Conservation (phyloP, 2,329 filamentous ascomycete species). For the Westerdykella ornata region DNA sequence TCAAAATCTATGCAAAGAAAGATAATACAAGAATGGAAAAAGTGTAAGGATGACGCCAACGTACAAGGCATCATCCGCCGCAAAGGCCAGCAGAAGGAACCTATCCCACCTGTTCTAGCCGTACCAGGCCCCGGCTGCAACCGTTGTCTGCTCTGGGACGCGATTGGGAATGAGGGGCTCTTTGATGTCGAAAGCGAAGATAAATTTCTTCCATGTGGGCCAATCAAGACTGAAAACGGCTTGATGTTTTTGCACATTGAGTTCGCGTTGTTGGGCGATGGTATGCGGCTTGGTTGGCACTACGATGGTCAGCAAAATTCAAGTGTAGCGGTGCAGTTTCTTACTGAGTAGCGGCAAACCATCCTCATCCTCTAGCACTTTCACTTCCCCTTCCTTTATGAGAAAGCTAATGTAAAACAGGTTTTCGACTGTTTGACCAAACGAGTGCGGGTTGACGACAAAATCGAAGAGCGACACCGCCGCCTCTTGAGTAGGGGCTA, state of each 20-base stretch:
- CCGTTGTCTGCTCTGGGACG: slow-evolving; percentile 19
- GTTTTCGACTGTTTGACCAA: slow-evolving; percentile 93
- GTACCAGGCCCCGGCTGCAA: slow-evolving; percentile 25
- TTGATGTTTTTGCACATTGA: slow-evolving; percentile 58
- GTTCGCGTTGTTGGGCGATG: slow-evolving; percentile 50
- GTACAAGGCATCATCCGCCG: too few species aligned
- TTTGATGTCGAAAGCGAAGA: slow-evolving; percentile 68
- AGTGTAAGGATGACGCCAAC: too few species aligned
- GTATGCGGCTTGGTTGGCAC: slow-evolving; percentile 43
- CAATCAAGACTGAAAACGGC: slow-evolving; percentile 86
- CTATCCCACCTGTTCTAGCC: neutral
- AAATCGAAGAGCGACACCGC: slow-evolving; percentile 73
- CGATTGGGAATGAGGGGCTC: slow-evolving; percentile 81
- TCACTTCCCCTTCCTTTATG: slow-evolving; percentile 75
- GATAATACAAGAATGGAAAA: too few species aligned
- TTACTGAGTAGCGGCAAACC: slow-evolving; percentile 74
- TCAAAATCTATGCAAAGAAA: too few species aligned
- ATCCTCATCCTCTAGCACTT: slow-evolving; percentile 65
- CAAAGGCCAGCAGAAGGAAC: too few species aligned
- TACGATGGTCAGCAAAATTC: slow-evolving; percentile 16
- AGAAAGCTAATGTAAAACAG: slow-evolving; percentile 95
- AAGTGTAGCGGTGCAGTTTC: slow-evolving; percentile 31
- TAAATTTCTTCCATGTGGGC: slow-evolving; percentile 70
- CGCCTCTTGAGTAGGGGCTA: slow-evolving; percentile 52
- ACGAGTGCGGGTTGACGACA: slow-evolving; percentile 81